Base-by-base conservation (phyloP, 2,329 filamentous ascomycete genomes). In the Pseudogymnoascus sp. region DNA sequence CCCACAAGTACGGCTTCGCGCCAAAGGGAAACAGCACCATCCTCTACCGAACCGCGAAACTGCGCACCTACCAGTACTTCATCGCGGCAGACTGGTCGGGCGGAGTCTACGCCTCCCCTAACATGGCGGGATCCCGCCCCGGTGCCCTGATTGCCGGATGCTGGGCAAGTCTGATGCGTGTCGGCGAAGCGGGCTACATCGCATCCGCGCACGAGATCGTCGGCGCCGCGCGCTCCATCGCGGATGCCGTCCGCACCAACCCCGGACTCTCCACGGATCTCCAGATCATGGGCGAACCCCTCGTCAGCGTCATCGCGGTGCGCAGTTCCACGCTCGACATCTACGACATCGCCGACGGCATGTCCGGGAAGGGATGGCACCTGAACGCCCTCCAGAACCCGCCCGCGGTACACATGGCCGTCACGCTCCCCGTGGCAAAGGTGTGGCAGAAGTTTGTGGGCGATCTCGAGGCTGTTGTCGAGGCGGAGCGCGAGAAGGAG, bases 1-100 rank as follows among this genome's bases (percentile, higher is more conserved):
- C 94, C 2, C 94, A 99, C 81, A 99, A 99, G 74, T 99, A 99
- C 72, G 94, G 94, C 35, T 99, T 99, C 71, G 94, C 94, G 1
- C 94, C 94, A 59, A 99, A 99, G 77, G 94, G 94, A 66, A 99
- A 95, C 80, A 94, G 88, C 58, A 94, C 91, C 1, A 81, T 96
- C 12, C 80, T 99, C 39, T 99, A 99, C 80, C 90, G 94, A 67
- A 88, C 84, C 48, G 81, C 85, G 33, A 76, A 82, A 52, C 82
- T 95, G 65, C 85, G 94, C 66, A 84, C 84, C 61, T 92, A 96
- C 74, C 94, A 99, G 74, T 99, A 99, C 79, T 99, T 96, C 74
- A 87, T 99, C 71, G 90, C 87, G 30, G 88, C 94, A 5, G 89
- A 95, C 74, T 99, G 94, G 94, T 85, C 88, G 8, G 94, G 94